Evolutionary conservation across 345 rosid genomes (phyloP).

Genomic region (Salix exigua): DNA sequence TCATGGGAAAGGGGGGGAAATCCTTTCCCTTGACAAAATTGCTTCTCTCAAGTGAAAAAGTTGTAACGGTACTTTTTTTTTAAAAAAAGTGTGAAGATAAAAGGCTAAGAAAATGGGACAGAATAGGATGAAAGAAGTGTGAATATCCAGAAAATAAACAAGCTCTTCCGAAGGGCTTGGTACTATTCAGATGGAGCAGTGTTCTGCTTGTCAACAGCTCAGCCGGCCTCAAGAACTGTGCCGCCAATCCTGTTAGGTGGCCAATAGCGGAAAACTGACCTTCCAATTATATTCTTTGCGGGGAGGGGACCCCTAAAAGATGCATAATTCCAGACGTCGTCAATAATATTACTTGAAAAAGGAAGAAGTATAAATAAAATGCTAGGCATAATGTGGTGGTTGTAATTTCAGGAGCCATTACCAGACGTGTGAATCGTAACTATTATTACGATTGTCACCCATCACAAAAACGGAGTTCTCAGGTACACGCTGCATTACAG

Average conservation of each 20-base stretch:
- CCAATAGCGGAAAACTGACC: conserved; percentile 88
- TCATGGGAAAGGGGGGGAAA: not conserved
- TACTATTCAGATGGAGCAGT: conserved; percentile 24
- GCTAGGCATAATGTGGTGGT: not conserved
- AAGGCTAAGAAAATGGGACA: not conserved
- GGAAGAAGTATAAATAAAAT: not conserved
- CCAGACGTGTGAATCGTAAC: conserved; percentile 97
- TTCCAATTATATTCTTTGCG: conserved; percentile 82
- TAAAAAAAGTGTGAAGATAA: not conserved
- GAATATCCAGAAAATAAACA: not conserved
- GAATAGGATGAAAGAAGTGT: not conserved
- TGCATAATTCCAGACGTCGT: conserved; percentile 6
- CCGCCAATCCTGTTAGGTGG: conserved; percentile 80
- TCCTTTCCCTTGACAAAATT: not conserved
- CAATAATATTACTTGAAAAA: not conserved
- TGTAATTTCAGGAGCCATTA: conserved; percentile 24
- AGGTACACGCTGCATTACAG: conserved; percentile 54
- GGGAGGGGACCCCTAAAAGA: conserved; percentile 84
- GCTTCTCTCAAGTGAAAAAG: conserved; percentile 4
- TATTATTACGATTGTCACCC: conserved; percentile 97
- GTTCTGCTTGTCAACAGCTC: conserved; percentile 56
- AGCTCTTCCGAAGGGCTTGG: not conserved
- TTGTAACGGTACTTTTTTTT: not conserved
- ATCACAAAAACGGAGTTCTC: conserved; percentile 85
- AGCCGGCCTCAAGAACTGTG: conserved; percentile 58